Evolutionary conservation across 371 early-diverging fungal species (phyloP), one percentile per base, ranked within the genome.

Genomic region (Apophysomyces variabilis): DNA sequence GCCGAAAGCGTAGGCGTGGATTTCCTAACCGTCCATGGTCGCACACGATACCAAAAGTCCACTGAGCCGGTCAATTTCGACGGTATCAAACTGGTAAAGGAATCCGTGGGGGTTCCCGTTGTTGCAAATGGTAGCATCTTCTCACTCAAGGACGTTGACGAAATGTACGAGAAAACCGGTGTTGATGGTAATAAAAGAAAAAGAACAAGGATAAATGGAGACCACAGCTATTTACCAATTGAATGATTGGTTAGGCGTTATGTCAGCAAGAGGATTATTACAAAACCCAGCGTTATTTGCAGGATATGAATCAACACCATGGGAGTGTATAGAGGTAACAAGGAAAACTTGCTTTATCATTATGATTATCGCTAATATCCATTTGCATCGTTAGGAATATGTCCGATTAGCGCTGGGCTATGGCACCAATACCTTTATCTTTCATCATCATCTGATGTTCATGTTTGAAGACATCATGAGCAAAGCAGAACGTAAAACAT

Each of bases 381-480:
- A 32, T 26, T 26, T 26, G 21, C n/a, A 4, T 41, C 63, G 36
- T 50, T 81, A 90, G 82, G 83, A 87, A 41, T 98, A 92, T 70
- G 85, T 95, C 21, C 84, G 88, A 16, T 60, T 89, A 18, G 90
- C 91, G 0, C 57, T 96, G 0, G 91, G 85, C 0, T 95, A 93
- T 70, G 96, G 96, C 38, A 91, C 95, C 16, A 90, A 88, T 45
- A 82, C 85, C 4, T 92, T 91, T 66, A 94, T 98, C 54, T 87
- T 95, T 64, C 97, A 96, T 62, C 96, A 96, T 68, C 98, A 98
- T 70, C 66, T 98, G 37, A 95, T 95, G 94, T 96, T 83, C 77
- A 96, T 96, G 96, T 82, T 95, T 66, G 96, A 96, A 62, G 83
- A 84, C 47, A 65, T 84, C n/a, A 95, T 96, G 96, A 88, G 90